A percentile compares a stretch with the other conserved stretches of the same genome.
phyloP scores from a whole-genome alignment of 306 rosid species.

The Cicer chorassanicum region DNA sequence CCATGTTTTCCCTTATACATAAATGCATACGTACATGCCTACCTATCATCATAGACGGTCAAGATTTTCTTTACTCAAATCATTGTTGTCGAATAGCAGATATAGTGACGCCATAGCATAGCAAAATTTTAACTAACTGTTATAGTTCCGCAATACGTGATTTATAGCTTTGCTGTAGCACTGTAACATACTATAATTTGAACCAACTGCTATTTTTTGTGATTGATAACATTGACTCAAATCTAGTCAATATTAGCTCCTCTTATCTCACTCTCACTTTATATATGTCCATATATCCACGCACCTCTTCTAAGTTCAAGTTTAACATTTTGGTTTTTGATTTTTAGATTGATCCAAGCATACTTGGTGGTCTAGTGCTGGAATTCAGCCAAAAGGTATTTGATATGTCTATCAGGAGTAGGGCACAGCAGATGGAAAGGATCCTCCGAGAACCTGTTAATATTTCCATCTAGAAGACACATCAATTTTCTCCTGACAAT shows the following conservation, averaged over 20 bases:
- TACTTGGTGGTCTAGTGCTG: conserved; percentile 86
- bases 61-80: not conserved
- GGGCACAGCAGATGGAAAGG: conserved; percentile 97
- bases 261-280: not conserved
- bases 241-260: not conserved
- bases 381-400: conserved; percentile 81
- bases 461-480: conserved; percentile 58
- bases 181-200: too few species aligned
- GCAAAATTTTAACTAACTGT: too few species aligned
- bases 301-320: not conserved
- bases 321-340: conserved; percentile 2
- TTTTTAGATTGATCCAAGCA: conserved; percentile 83
- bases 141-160: too few species aligned
- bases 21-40: not conserved
- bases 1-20: not conserved
- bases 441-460: conserved; percentile 72
- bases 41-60: not conserved
- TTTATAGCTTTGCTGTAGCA: too few species aligned
- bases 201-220: too few species aligned
- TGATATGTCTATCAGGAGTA: conserved; percentile 85
- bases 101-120: too few species aligned
- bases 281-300: not conserved
- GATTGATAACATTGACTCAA: not conserved
- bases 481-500: conserved; percentile 40
- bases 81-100: too few species aligned